A percentile compares a stretch with the other conserved stretches of the same genome.
These are phyloP conservation scores for Fusarium miscanthi DNA, from an alignment of 2,329 filamentous ascomycete species.

Conservation along the genomic window DNA sequence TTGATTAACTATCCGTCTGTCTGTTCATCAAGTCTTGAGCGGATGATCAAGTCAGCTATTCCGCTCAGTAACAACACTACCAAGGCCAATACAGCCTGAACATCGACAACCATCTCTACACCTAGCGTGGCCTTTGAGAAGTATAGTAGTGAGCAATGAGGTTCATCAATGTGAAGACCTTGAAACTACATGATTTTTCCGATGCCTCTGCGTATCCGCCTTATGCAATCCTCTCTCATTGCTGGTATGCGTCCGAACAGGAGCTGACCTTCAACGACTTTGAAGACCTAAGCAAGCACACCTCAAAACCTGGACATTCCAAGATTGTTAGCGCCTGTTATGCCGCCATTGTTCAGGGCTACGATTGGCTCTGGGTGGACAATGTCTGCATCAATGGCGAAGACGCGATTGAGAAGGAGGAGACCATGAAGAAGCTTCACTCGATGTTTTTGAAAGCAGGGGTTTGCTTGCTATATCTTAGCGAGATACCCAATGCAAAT, in stretches of 20 bases:
- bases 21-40: fast-evolving
- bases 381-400: not conserved
- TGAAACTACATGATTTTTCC: not conserved
- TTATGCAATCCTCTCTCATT: not conserved
- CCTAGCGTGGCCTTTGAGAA: too few relatives aligned
- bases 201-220: not conserved
- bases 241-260: fast-evolving
- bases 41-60: fast-evolving
- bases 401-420: not conserved
- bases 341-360: fast-evolving
- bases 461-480: not conserved
- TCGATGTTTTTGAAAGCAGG: not conserved
- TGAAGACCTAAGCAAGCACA: not conserved
- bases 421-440: not conserved
- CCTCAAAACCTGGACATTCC: not conserved
- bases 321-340: not conserved
- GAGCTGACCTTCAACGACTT: not conserved
- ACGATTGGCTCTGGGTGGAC: not conserved
- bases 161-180: not conserved
- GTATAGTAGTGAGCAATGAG: not conserved
- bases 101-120: not conserved
- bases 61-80: not conserved
- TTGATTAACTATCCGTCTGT: fast-evolving
- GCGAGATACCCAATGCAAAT: slow-evolving; percentile 48
- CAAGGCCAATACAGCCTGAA: not conserved